Evolutionary conservation across 1,284 basidiomycete species (phyloP), one percentile per base, ranked within the genome.

Genomic region (Apiotrichum montevideense): DNA sequence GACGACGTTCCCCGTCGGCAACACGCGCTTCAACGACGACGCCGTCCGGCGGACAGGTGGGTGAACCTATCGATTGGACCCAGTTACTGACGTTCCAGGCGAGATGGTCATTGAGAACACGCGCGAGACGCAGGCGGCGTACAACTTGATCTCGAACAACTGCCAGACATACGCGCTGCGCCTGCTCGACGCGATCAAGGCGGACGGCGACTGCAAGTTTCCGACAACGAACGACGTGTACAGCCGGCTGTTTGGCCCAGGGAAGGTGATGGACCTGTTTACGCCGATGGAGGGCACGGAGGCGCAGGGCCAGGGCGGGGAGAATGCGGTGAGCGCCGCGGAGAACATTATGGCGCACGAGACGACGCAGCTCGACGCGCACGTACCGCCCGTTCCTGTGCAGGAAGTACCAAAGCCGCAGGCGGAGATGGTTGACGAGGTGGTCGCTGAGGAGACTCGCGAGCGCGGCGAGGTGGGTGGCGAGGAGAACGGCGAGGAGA

Each of bases 111-210:
- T 61, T 35, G 46, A 37, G 6, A 42, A 54, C 2, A 33, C 56
- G 10, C 56, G 59, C 40, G 51, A 43, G 14, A 51, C 42, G 40
- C 37, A 33, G 14, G 32, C 59, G 2, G 51, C 51, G 42, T 61
- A 61, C 54, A 53, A 61, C 48, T 56, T 61, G 10, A 61, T 61
- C 47, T 35, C 54, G 15, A 61, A 61, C 56, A 61, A 61, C 51
- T 61, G 59, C 51, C 59, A 61, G 54, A 61, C 59, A 0, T 61
- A 57, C 35, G 59, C 59, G 6, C 59, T 61, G 9, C 51, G 35
- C 6, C 56, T 61, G 3, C 54, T 61, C 29, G 59, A 61, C 44
- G 56, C 56, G 6, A 61, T 61, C 54, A 61, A 57, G 49, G 52
- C 52, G 4, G 48, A 42, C 14, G 56, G 56, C 15, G 47, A n/a